Evolutionary conservation across 208 protist genomes (phyloP), one percentile per base, ranked within the genome.

Genomic region (Porcisia hertigi): DNA sequence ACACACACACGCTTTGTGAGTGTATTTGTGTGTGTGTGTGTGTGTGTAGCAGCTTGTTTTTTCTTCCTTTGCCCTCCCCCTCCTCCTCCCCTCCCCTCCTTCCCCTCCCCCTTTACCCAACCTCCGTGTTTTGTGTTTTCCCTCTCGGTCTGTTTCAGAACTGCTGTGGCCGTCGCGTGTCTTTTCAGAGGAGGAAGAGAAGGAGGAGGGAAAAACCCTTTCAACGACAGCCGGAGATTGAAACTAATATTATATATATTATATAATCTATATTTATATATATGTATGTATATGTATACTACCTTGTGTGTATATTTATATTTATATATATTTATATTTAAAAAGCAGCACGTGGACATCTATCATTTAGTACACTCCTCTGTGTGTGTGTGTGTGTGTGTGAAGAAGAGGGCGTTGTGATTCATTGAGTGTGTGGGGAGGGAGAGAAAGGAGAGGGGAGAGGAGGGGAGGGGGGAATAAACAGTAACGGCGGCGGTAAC

Each of bases 311-410:
- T 59, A n/a, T 6, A 6, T 11, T 34, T 25, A 59, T 59, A 59
- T 60, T 12, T 25, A 57, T 60, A 60, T 30, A 2, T 16, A 30
- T 16, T 2, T 9, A 11, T 14, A 1, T 60, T 25, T 5, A 57
- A 23, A 57, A 57, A 58, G 3, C 20, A 23, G 54, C 58, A 39
- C 58, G 36, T 2, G 25, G 25, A 62, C 58, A 39, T 39, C 30
- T 14, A 34, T 63, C 20, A 16, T 25, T 63, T 30, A 30, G 30
- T 30, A 30, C 30, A n/a, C 58, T 63, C 25, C 4, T 54, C 7
- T 12, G 65, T 58, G 65, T 70, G 43, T 70, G 65, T 58, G 65
- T 58, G 65, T 9, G 65, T 70, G 30, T 30, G 30, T 0, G 30
- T 30, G 30, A 30, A 30, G 30, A 30, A 30, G 30, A 30, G 30